These are phyloP conservation scores for Corylus avellana DNA, from an alignment of 306 rosid genomes.

Conservation along the genomic window DNA sequence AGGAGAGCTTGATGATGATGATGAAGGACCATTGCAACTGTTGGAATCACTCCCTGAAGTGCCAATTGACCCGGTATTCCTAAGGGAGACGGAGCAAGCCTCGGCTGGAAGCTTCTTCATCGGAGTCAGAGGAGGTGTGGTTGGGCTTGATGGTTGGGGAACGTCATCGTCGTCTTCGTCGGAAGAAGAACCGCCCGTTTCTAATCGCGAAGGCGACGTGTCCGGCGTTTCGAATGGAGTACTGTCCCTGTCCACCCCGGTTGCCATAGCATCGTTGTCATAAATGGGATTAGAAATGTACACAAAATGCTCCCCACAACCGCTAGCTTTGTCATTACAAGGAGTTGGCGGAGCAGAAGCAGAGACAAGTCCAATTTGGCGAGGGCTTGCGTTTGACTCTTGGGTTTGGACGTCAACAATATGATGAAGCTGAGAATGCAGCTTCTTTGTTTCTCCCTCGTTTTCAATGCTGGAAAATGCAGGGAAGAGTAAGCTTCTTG, in stretches of 20 bases:
- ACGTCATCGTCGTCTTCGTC: constrained; percentile 46
- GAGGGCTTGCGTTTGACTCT: constrained; percentile 38
- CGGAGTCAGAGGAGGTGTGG: constrained; percentile 79
- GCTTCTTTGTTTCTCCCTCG: constrained; percentile 40
- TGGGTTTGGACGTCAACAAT: constrained; percentile 47
- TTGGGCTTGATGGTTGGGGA: constrained; percentile 27
- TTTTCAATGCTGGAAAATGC: constrained; percentile 41
- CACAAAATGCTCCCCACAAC: constrained; percentile 46
- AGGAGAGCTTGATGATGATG: constrained; percentile 79
- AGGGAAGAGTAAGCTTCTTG: constrained; percentile 72
- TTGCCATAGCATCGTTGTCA: constrained; percentile 50
- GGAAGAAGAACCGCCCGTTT: constrained; percentile 53
- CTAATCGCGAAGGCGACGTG: constrained; percentile 73
- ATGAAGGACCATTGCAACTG: constrained; percentile 52
- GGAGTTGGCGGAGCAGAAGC: constrained; percentile 43
- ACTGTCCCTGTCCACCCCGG: constrained; percentile 14
- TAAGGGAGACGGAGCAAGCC: constrained; percentile 72
- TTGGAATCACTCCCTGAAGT: constrained; percentile 74
- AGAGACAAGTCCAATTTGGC: constrained; percentile 30
- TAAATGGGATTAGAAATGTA: constrained; percentile 92
- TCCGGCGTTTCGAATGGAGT: constrained; percentile 89
- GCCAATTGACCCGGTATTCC: constrained; percentile 57
- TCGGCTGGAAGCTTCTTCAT: constrained; percentile 81
- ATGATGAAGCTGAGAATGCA: constrained; percentile 43
- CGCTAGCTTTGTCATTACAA: constrained; percentile 21